Evolutionary conservation across 805 yeast species (phyloP), one percentile per base, ranked within the genome.

Genomic region (Phaffomyces thermotolerans): DNA sequence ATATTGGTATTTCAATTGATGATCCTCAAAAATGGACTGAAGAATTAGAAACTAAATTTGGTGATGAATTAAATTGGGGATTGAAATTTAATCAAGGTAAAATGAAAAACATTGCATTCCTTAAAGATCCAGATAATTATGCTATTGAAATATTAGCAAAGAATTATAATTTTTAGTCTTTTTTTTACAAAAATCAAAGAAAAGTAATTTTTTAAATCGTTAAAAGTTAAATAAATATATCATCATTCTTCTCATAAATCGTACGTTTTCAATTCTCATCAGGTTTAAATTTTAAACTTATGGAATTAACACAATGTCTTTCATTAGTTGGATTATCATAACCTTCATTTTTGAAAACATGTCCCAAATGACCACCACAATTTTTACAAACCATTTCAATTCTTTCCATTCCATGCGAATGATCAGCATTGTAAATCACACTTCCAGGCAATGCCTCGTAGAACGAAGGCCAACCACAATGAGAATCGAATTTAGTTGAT

Each of bases 381-480:
- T 74, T 72, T 12, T 81, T 68, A 60, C 99, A 93, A 49, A 83
- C 72, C 81, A 93, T 90, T 61, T 93, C 99, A 12, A 80, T 86
- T 49, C 99, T 73, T 13, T 67, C 69, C 93, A 84, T 89, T 0
- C 98, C 98, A 40, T 67, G 64, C 8, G 81, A 63, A 0, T 45
- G 55, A 62, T 93, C 99, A 17, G 68, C 71, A 46, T 73, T 64
- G 12, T 82, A 69, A 18, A 63, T 71, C 34, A 93, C 72, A 6
- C 95, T 72, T 0, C 89, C 90, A 0, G 95, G 95, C 34, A 86
- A 68, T 1, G 95, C 96, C 45, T 87, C 84, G 62, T 82, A 91
- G 63, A 93, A 93, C 0, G 96, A 90, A 1, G 99, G 99, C 99
- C 99, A 93, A 3, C 99, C 99, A 63, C 99, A 93, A 42, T 88